These are phyloP conservation scores for Aspergillus pseudoviridinutans DNA, from an alignment of 2,329 filamentous ascomycete species.

Conservation along the genomic window DNA sequence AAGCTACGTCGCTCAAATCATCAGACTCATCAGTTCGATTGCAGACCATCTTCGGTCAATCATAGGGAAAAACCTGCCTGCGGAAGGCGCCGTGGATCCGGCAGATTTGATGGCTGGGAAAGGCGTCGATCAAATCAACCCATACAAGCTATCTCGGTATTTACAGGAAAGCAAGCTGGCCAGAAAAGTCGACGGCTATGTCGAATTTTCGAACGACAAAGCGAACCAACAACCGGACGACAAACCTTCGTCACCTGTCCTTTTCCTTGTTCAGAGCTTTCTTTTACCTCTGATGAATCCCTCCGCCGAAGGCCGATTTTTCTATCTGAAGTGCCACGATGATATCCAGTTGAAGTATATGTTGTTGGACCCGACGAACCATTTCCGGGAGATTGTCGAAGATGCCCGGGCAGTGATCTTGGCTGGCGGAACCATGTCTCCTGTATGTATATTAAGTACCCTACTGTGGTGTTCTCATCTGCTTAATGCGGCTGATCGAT, in stretches of 20 bases:
- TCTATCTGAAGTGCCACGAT: slow-evolving; percentile 48
- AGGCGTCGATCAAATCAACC: slow-evolving; percentile 90
- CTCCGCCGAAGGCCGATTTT: slow-evolving; percentile 62
- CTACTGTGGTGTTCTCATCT: neutral
- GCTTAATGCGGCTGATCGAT: slow-evolving; percentile 6
- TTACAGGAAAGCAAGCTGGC: slow-evolving; percentile 89
- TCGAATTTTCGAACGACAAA: slow-evolving; percentile 56
- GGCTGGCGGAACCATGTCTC: slow-evolving; percentile 96
- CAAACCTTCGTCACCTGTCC: slow-evolving; percentile 46
- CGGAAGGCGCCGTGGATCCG: slow-evolving; percentile 66
- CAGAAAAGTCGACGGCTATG: slow-evolving; percentile 90
- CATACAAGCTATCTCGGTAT: slow-evolving; percentile 83
- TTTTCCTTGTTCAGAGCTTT: slow-evolving; percentile 65
- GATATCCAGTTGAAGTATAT: slow-evolving; percentile 71
- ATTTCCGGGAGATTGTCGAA: slow-evolving; percentile 83
- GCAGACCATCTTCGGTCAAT: slow-evolving; percentile 62
- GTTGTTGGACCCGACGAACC: slow-evolving; percentile 83
- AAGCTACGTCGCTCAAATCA: slow-evolving; percentile 83
- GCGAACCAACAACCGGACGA: slow-evolving; percentile 30
- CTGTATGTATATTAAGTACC: slow-evolving; percentile 42
- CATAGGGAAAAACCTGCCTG: slow-evolving; percentile 33
- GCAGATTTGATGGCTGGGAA: slow-evolving; percentile 74
- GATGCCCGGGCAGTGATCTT: slow-evolving; percentile 83
- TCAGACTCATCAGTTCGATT: slow-evolving; percentile 77
- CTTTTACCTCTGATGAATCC: slow-evolving; percentile 82